Percentiles rank a stretch among this genome's conserved stretches.
Evolutionary conservation across 805 yeast genomes (phyloP).

Genomic region (Metschnikowia corniflorae): DNA sequence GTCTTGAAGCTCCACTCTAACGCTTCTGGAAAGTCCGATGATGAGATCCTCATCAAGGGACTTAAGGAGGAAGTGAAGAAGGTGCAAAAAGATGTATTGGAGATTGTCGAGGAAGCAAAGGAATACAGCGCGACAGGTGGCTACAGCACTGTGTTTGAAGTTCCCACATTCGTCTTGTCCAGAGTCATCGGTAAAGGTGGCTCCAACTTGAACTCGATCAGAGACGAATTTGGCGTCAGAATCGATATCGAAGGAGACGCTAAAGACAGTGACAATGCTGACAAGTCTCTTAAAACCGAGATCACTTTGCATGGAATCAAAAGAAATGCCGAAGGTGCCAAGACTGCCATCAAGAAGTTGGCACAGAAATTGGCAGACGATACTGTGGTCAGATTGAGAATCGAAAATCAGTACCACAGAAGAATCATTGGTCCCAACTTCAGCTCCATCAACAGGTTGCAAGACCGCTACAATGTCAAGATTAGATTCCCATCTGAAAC

Average conservation of each 20-base stretch:
- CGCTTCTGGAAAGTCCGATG: conserved; percentile 34
- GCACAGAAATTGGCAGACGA: conserved; percentile 84
- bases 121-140: conserved; percentile 42
- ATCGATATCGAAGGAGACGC: conserved; percentile 63
- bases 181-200: conserved; percentile 92
- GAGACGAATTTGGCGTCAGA: conserved; percentile 70
- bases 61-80: conserved; percentile 56
- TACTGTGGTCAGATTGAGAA: conserved; percentile 53
- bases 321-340: conserved; percentile 72
- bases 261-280: conserved; percentile 28
- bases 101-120: conserved; percentile 53
- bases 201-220: conserved; percentile 59
- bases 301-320: conserved; percentile 67
- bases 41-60: conserved; percentile 69
- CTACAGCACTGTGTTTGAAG: conserved; percentile 45
- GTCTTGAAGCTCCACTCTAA: conserved; percentile 46
- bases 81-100: conserved; percentile 50
- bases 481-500: conserved; percentile 66
- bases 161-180: conserved; percentile 67
- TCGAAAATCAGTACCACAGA: conserved; percentile 78
- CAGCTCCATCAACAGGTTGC: conserved; percentile 74
- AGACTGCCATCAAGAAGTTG: conserved; percentile 50
- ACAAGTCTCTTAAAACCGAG: conserved; percentile 33
- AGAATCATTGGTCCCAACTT: conserved; percentile 83
- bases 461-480: conserved; percentile 79